Evolutionary conservation across 129 eudicot genomes (phyloP).

Genomic region (Scalesia atractyloides): DNA sequence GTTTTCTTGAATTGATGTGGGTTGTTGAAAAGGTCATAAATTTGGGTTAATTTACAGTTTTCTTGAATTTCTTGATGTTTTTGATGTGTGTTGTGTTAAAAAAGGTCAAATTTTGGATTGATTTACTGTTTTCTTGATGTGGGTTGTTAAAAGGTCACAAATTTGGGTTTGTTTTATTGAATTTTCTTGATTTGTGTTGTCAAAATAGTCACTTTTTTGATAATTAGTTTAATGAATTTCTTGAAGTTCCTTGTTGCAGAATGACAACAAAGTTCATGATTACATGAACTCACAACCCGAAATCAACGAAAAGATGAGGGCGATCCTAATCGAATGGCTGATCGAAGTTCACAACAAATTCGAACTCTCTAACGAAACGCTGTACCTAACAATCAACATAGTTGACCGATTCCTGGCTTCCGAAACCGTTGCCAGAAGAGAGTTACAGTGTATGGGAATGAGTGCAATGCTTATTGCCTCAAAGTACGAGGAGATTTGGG

Average conservation of each 20-base stretch:
- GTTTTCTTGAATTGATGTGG: too few species aligned
- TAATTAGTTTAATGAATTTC: not conserved
- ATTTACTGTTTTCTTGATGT: not conserved
- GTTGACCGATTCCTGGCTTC: conserved; percentile 72
- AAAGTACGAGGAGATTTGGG: conserved; percentile 24
- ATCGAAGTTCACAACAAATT: conserved; percentile 79
- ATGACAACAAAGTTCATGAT: conserved; percentile 54
- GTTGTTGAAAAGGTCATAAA: too few species aligned
- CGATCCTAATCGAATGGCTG: conserved; percentile 84
- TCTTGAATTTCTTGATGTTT: too few species aligned
- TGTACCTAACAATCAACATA: conserved; percentile 80
- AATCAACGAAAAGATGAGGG: conserved; percentile 77
- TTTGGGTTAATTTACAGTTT: too few species aligned
- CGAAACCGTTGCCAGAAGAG: conserved; percentile 57
- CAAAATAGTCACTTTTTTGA: too few species aligned
- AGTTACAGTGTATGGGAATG: conserved; percentile 77
- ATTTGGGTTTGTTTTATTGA: too few species aligned
- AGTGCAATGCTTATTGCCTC: conserved; percentile 47
- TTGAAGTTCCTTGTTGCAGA: conserved; percentile 44
- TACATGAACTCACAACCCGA: conserved; percentile 78
- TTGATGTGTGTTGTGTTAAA: too few species aligned
- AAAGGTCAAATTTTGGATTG: not conserved
- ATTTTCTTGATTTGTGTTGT: too few species aligned
- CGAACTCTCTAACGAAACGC: conserved; percentile 70
- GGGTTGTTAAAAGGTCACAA: too few species aligned